phyloP scores from a whole-genome alignment of 495 filamentous ascomycete genomes.

The Penicillium tannophilum region DNA sequence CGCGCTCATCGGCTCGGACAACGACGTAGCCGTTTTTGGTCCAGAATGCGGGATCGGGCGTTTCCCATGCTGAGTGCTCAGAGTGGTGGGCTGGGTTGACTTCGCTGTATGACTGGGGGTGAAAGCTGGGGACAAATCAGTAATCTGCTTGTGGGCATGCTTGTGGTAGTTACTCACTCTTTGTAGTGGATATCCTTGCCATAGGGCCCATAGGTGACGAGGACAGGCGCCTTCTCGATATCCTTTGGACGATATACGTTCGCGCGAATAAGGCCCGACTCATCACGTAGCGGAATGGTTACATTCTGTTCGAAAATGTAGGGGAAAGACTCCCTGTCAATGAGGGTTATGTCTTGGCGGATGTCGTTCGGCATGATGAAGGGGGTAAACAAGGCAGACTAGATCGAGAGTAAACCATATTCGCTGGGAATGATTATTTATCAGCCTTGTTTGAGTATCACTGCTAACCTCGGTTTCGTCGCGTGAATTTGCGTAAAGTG shows the following conservation, averaged over 20 bases:
- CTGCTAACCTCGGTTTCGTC: no score
- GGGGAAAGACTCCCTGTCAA: neutral
- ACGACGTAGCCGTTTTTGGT: constrained; percentile 60
- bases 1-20: constrained; percentile 61
- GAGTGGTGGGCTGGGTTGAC: constrained; percentile 52
- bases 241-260: constrained; percentile 45
- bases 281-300: neutral
- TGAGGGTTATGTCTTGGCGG: neutral
- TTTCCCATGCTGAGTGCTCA: constrained; percentile 63
- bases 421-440: no score
- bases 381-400: no score
- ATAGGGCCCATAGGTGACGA: constrained; percentile 54
- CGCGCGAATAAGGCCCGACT: constrained; percentile 23
- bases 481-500: no score
- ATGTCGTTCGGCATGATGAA: neutral
- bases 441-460: no score
- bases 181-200: constrained; percentile 54
- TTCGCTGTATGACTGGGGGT: constrained; percentile 32
- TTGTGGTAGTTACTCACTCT: constrained; percentile 33
- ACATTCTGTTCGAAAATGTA: neutral
- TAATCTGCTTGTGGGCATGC: neutral
- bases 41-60: constrained; percentile 64
- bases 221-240: neutral
- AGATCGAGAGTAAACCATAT: no score
- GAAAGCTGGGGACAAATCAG: neutral